Evolutionary conservation across 805 yeast species (phyloP).

Genomic region (Teunomyces pallodes): DNA sequence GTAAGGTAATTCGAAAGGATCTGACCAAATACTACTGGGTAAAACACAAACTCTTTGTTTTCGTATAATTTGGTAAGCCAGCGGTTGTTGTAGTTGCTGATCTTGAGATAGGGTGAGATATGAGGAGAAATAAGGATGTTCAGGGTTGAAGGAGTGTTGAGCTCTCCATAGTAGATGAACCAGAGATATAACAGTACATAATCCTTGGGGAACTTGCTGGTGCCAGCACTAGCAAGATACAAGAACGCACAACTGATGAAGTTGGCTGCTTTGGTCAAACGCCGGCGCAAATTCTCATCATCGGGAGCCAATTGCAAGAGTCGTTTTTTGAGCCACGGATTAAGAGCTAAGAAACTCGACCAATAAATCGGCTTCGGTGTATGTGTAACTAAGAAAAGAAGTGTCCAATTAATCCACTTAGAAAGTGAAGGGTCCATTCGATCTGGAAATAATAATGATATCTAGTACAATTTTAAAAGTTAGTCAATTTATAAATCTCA

Average conservation of each 20-base stretch:
- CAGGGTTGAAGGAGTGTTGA: conserved; percentile 34
- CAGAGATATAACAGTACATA: conserved; percentile 33
- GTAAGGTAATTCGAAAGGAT: conserved; percentile 40
- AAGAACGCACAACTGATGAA: conserved; percentile 20
- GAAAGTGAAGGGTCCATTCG: conserved; percentile 12
- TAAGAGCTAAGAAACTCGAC: conserved; percentile 31
- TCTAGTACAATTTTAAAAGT: neutral
- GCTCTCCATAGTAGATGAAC: conserved; percentile 28
- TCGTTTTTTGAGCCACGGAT: conserved; percentile 17
- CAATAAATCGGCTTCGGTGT: conserved; percentile 24
- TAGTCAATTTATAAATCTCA: too few species aligned
- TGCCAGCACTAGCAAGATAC: conserved; percentile 25
- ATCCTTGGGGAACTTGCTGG: conserved; percentile 34
- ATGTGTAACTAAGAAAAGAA: conserved; percentile 21
- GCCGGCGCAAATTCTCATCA: conserved; percentile 12
- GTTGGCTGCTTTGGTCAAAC: conserved; percentile 22
- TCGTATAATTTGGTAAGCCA: conserved; percentile 21
- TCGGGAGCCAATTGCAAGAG: neutral
- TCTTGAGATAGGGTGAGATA: conserved; percentile 22
- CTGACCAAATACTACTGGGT: conserved; percentile 37
- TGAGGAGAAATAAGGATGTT: conserved; percentile 28
- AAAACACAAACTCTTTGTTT: conserved; percentile 32
- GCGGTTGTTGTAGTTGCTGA: conserved; percentile 18
- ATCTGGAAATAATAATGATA: neutral
- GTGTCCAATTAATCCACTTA: conserved; percentile 29